These are phyloP conservation scores for Coleophoma cylindrospora DNA, from an alignment of 2,329 filamentous ascomycete genomes.

Conservation along the genomic window DNA sequence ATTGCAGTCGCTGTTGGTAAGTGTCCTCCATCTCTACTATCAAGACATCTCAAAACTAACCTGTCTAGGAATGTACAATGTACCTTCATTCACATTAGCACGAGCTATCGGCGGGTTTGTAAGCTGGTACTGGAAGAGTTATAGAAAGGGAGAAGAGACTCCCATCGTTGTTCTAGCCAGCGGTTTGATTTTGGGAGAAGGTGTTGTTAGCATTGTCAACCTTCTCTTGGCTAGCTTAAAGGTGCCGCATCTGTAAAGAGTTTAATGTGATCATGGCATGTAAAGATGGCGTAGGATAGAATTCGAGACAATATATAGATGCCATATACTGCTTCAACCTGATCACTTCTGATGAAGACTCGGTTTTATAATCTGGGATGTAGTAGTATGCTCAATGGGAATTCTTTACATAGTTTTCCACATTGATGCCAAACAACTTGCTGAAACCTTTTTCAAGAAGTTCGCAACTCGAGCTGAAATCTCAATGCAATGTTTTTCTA, in stretches of 20 bases:
- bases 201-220: conserved; percentile 87
- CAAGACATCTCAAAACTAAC: neutral
- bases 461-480: too few relatives aligned
- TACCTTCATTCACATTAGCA: conserved; percentile 90
- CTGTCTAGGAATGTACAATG: conserved; percentile 83
- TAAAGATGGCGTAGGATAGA: too few relatives aligned
- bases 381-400: too few relatives aligned
- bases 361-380: too few relatives aligned
- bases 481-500: too few relatives aligned
- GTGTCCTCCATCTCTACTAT: conserved; percentile 16
- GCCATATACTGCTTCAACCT: too few relatives aligned
- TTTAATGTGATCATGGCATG: neutral
- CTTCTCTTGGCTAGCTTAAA: conserved; percentile 71
- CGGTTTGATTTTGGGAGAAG: conserved; percentile 89
- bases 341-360: too few relatives aligned
- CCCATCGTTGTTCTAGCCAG: conserved; percentile 84
- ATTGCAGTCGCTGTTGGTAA: conserved; percentile 90
- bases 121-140: conserved; percentile 71
- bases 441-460: too few relatives aligned
- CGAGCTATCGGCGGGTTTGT: conserved; percentile 74
- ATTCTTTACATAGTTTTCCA: too few relatives aligned
- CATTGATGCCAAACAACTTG: too few relatives aligned
- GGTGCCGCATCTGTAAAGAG: conserved; percentile 61
- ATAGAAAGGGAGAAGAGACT: conserved; percentile 54
- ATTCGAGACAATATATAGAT: too few relatives aligned